Percentiles rank a stretch among this genome's conserved stretches.
Conservation (phyloP, 305 asterid species). For the Solanum hybrid region DNA sequence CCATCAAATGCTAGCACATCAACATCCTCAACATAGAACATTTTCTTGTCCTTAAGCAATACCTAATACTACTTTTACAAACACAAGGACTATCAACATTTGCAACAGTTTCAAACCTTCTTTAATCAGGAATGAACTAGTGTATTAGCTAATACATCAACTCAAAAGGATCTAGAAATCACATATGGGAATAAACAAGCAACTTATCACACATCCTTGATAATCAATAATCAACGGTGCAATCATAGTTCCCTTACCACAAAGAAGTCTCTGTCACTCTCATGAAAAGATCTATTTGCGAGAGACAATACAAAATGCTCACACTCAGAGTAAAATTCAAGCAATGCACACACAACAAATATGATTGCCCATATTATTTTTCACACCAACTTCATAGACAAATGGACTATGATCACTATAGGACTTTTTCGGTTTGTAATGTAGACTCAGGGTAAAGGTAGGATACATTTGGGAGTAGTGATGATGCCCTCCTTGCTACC, state of each 20-base stretch:
- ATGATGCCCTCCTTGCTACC: neutral
- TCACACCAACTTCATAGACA: neutral
- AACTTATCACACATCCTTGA: neutral
- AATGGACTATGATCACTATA: neutral
- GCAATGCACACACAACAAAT: neutral
- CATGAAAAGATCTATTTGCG: neutral
- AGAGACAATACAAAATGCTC: neutral
- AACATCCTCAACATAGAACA: neutral
- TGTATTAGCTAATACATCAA: neutral
- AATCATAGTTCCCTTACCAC: neutral
- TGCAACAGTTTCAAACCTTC: neutral
- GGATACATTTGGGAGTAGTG: neutral
- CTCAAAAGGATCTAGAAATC: neutral
- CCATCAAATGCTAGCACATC: neutral
- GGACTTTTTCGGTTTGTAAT: neutral
- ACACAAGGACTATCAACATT: neutral
- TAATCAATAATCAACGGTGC: neutral
- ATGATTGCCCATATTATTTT: neutral
- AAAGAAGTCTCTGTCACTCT: neutral
- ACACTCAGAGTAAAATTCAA: neutral
- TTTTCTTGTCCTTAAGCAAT: neutral
- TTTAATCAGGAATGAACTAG: neutral
- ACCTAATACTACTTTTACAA: neutral
- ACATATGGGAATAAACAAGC: neutral
- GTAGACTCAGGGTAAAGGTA: neutral